Evolutionary conservation across 768 basidiomycete genomes (phyloP).

Genomic region (Rhodotorula diobovata): DNA sequence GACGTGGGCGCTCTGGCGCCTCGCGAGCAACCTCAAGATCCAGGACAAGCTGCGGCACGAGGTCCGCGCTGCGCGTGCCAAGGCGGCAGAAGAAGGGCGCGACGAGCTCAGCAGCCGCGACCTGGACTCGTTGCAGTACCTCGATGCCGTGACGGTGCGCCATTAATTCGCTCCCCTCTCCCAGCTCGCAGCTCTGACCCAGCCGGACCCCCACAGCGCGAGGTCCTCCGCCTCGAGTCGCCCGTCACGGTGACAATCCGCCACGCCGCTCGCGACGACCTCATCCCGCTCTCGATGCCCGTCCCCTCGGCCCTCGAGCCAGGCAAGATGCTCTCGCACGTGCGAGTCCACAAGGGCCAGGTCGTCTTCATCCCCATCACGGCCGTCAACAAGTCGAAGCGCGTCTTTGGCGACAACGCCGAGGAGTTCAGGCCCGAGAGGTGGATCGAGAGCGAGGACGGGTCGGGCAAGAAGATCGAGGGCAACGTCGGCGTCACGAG

Average conservation of each 20-base stretch:
- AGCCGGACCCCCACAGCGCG: slow-evolving; percentile 48
- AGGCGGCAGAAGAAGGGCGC: slow-evolving; percentile 10
- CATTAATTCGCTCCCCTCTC: background rate
- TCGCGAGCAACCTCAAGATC: background rate
- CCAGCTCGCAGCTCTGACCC: background rate
- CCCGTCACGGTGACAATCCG: slow-evolving; percentile 77
- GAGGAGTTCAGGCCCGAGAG: slow-evolving; percentile 60
- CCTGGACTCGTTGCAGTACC: slow-evolving; percentile 34
- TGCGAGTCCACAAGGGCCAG: slow-evolving; percentile 54
- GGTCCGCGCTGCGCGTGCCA: slow-evolving; percentile 7
- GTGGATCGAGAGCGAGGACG: slow-evolving; percentile 51
- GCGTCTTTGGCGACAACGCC: slow-evolving; percentile 67
- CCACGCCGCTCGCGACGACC: slow-evolving; percentile 68
- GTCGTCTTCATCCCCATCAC: slow-evolving; percentile 60
- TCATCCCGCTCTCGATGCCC: slow-evolving; percentile 58
- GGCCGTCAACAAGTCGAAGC: slow-evolving; percentile 57
- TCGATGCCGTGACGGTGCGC: slow-evolving; percentile 37
- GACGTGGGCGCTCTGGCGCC: slow-evolving; percentile 17
- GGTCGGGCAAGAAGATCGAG: slow-evolving; percentile 46
- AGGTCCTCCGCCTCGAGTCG: slow-evolving; percentile 70
- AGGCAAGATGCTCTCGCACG: slow-evolving; percentile 24
- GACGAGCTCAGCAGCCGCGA: slow-evolving; percentile 35
- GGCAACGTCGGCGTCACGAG: slow-evolving; percentile 55
- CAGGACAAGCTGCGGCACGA: slow-evolving; percentile 18
- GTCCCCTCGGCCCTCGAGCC: slow-evolving; percentile 12